Base-by-base conservation (phyloP, 2,329 filamentous ascomycete genomes). In the Colletotrichum cereale region DNA sequence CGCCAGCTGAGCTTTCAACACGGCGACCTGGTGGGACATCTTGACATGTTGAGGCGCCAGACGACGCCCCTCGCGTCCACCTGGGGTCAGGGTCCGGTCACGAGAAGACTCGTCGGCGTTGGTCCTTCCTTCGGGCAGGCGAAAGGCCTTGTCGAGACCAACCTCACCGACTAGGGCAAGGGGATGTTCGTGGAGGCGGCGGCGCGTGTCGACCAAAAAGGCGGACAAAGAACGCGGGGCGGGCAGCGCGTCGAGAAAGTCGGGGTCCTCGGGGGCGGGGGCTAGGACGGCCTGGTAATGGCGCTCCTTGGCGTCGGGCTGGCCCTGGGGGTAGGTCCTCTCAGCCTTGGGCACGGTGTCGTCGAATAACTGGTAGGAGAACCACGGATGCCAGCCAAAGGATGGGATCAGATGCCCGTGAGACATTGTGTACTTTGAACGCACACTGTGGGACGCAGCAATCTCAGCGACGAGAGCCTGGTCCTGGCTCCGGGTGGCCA, bases 301-400 rank as follows among this genome's bases (percentile, higher is more conserved):
- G 8, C 79, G 72, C 73, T 76, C 71, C 83, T 86, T 87, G 76
- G 87, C 82, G 68, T 78, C 67, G 58, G 77, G 40, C 21, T 58
- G 64, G 26, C 66, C 38, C 64, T 77, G 67, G 65, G 80, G 78
- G 70, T 83, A 86, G 0, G 83, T 84, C 40, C 79, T 77, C 57
- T 77, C 75, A 38, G 78, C 38, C 47, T 78, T 78, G 26, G 65
- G 63, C 11, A 62, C 48, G 3, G 78, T 80, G 79, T 93, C 90
- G 76, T 91, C 87, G 77, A 90, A 94, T 76, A 96, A 86, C 74
- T 93, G 90, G 79, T 96, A 86, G 1, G 93, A 92, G 80, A 95
- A 96, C 93, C 93, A 96, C 1, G 93, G 93, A 78, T 96, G 93
- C 92, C 93, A 95, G 26, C 93, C 93, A 81, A 95, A 96, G n/a